Conservation (phyloP, 164 flowering plant species). For the Litsea cubeba region DNA sequence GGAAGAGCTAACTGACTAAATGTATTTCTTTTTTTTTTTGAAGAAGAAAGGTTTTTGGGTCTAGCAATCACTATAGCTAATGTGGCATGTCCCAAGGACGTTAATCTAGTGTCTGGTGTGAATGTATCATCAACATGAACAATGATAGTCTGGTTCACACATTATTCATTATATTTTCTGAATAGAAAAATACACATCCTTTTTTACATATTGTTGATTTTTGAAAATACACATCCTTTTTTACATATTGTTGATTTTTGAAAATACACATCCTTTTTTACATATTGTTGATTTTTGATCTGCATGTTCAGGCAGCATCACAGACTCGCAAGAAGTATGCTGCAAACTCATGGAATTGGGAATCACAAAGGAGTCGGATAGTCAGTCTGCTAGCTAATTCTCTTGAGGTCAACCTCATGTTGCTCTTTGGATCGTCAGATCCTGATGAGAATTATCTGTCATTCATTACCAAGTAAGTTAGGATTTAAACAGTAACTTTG, state of each 20-base stretch:
- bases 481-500: not conserved
- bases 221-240: not conserved
- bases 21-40: too few relatives aligned
- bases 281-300: not conserved
- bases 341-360: constrained; percentile 82
- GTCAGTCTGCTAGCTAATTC: constrained; percentile 76
- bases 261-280: not conserved
- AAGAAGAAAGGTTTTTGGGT: too few relatives aligned
- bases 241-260: not conserved
- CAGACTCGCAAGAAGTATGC: constrained; percentile 44
- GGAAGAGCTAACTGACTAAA: too few relatives aligned
- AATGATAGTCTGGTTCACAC: not conserved
- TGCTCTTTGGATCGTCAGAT: constrained; percentile 85
- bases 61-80: too few relatives aligned
- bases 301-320: constrained; percentile 8
- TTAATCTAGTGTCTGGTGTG: not conserved
- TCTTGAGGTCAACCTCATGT: constrained; percentile 69
- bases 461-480: constrained; percentile 69
- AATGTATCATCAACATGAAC: too few relatives aligned
- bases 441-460: constrained; percentile 82
- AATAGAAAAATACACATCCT: not conserved
- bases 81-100: not conserved
- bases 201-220: not conserved
- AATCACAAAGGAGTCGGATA: constrained; percentile 67
- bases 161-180: not conserved